Evolutionary conservation across 1,284 basidiomycete species (phyloP).

Genomic region (Malassezia nana): DNA sequence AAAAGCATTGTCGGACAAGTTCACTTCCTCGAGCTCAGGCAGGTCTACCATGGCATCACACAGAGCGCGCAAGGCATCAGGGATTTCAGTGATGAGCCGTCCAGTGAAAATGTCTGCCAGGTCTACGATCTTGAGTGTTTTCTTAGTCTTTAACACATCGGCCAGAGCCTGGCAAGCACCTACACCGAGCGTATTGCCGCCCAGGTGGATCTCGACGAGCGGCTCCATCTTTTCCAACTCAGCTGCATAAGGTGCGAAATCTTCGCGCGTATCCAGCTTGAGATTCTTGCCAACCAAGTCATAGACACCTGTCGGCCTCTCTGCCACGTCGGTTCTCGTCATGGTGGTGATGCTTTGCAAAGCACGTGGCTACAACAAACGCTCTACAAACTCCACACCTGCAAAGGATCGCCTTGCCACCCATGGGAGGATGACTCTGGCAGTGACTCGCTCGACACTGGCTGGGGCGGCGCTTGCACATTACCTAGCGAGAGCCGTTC

Average conservation of each 20-base stretch:
- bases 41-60: conserved; percentile 76
- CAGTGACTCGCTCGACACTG: background rate
- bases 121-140: conserved; percentile 73
- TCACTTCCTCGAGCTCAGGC: conserved; percentile 69
- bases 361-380: background rate
- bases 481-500: background rate
- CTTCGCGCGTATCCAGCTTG: conserved; percentile 69
- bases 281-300: conserved; percentile 52
- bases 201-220: conserved; percentile 72
- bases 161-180: conserved; percentile 79
- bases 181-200: conserved; percentile 91
- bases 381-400: conserved; percentile 1
- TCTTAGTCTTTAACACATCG: conserved; percentile 64
- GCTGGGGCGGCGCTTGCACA: background rate
- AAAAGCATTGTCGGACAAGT: conserved; percentile 93
- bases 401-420: background rate
- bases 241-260: conserved; percentile 62
- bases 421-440: background rate
- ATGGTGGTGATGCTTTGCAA: conserved; percentile 2
- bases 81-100: conserved; percentile 89
- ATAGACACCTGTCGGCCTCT: conserved; percentile 20
- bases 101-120: conserved; percentile 97
- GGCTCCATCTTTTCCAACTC: conserved; percentile 59
- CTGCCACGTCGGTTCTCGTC: background rate
- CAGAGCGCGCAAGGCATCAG: conserved; percentile 73